These are phyloP conservation scores for Rhododendron simsii DNA, from an alignment of 148 eudicot genomes.

Conservation along the genomic window DNA sequence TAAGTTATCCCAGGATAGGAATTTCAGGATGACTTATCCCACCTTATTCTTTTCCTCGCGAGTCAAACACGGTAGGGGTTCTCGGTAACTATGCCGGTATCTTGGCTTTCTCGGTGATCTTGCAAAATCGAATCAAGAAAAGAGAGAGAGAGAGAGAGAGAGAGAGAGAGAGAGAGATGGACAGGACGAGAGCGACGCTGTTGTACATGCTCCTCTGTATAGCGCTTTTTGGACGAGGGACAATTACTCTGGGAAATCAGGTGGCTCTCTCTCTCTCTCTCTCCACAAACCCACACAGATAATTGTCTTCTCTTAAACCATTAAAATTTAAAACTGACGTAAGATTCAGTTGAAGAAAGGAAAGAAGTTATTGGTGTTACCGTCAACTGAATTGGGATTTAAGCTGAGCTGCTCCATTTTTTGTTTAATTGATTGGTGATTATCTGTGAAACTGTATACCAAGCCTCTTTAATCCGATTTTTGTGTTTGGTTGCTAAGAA, in stretches of 20 bases:
- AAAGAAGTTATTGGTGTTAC: neutral
- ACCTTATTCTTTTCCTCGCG: neutral
- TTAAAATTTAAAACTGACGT: neutral
- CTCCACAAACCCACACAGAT: neutral
- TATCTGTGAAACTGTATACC: neutral
- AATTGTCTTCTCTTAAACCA: neutral
- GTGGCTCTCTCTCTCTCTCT: neutral
- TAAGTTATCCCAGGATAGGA: neutral
- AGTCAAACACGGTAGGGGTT: neutral
- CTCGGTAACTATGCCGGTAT: neutral
- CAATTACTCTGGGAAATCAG: constrained; percentile 5
- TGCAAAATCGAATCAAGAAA: neutral
- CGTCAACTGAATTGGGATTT: neutral
- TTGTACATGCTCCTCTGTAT: neutral
- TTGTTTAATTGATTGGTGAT: neutral
- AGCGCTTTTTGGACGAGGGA: neutral
- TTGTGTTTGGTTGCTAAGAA: neutral
- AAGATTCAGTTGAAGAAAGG: neutral
- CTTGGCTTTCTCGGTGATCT: neutral
- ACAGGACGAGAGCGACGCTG: neutral
- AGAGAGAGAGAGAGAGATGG: constrained; percentile 9
- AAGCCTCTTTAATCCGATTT: neutral
- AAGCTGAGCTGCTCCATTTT: neutral
- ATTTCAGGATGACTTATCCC: neutral
- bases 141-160: constrained; percentile 3